Percentiles rank a stretch among this genome's conserved stretches.
phyloP scores from a whole-genome alignment of 2,329 filamentous ascomycete species.

The Penicillium sp. region DNA sequence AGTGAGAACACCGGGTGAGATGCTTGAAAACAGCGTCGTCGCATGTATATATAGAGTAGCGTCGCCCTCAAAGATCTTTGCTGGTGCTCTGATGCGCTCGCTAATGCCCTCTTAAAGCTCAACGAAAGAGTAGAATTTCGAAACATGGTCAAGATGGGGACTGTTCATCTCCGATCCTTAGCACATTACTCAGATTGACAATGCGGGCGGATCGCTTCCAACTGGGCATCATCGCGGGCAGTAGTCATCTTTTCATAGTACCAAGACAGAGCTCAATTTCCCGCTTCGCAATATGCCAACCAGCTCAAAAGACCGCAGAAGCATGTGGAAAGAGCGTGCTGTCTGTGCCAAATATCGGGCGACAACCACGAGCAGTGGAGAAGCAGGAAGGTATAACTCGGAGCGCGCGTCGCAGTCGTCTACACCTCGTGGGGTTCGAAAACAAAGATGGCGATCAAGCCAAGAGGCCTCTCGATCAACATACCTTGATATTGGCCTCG shows the following conservation, averaged over 20 bases:
- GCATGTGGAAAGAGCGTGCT: slow-evolving; percentile 33
- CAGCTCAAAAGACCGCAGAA: slow-evolving; percentile 10
- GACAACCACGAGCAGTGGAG: slow-evolving; percentile 22
- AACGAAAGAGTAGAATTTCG: slow-evolving; percentile 26
- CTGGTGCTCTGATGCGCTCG: slow-evolving; percentile 52
- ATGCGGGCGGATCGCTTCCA: slow-evolving; percentile 43
- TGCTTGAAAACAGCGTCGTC: background rate
- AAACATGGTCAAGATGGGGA: slow-evolving; percentile 24
- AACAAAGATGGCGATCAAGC: slow-evolving; percentile 62
- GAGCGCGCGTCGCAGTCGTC: slow-evolving; percentile 33
- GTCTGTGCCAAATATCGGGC: slow-evolving; percentile 29
- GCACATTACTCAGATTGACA: slow-evolving; percentile 32
- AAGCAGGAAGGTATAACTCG: slow-evolving; percentile 24
- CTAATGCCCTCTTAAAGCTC: slow-evolving; percentile 40
- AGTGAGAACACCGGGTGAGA: slow-evolving; percentile 7
- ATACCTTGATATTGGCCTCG: slow-evolving; percentile 99
- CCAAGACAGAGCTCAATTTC: slow-evolving; percentile 58
- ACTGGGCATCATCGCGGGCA: slow-evolving; percentile 47
- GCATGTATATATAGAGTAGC: background rate
- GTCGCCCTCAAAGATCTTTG: slow-evolving; percentile 26
- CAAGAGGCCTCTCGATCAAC: slow-evolving; percentile 81
- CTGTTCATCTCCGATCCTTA: slow-evolving; percentile 25
- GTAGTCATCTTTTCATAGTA: slow-evolving; percentile 43
- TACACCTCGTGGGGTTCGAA: slow-evolving; percentile 40
- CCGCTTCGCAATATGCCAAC: slow-evolving; percentile 29